Conservation (phyloP, 495 filamentous ascomycete genomes). For the Haplographium delicatum region DNA sequence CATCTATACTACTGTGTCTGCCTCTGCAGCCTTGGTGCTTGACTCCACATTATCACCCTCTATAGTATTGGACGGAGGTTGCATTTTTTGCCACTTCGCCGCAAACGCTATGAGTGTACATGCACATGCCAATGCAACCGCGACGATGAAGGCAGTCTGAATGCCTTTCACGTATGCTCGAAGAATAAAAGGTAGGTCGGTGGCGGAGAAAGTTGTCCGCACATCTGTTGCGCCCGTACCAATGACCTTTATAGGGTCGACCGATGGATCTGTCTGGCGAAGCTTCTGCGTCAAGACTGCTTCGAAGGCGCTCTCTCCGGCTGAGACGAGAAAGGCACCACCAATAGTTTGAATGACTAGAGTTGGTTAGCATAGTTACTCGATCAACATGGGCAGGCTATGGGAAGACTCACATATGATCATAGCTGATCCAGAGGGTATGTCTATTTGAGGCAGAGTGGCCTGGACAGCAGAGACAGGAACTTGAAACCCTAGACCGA, state of each 20-base stretch:
- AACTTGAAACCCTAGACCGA: slow-evolving; percentile 9
- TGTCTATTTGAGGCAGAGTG: slow-evolving; percentile 42
- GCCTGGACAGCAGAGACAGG: slow-evolving; percentile 25
- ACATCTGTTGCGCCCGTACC: slow-evolving; percentile 47
- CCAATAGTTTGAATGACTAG: slow-evolving; percentile 38
- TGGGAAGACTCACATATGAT: slow-evolving; percentile 19
- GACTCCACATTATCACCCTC: not conserved
- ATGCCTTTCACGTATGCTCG: slow-evolving; percentile 53
- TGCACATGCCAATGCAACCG: slow-evolving; percentile 24
- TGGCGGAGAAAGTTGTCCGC: slow-evolving; percentile 35
- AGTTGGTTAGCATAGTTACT: too few species aligned
- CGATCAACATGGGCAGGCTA: too few species aligned
- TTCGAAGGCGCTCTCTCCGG: slow-evolving; percentile 39
- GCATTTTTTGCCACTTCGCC: slow-evolving; percentile 70
- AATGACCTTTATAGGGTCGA: slow-evolving; percentile 36
- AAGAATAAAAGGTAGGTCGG: slow-evolving; percentile 44
- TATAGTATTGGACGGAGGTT: slow-evolving; percentile 20
- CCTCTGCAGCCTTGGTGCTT: too few species aligned
- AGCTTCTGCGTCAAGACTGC: slow-evolving; percentile 35
- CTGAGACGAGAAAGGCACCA: slow-evolving; percentile 38
- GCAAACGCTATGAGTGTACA: slow-evolving; percentile 30
- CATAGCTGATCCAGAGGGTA: slow-evolving; percentile 25
- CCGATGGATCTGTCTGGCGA: slow-evolving; percentile 28
- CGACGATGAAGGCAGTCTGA: slow-evolving; percentile 38
- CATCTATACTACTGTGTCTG: too few species aligned